Evolutionary conservation across 2,329 filamentous ascomycete species (phyloP).

Genomic region (Cryphonectria parasitica): DNA sequence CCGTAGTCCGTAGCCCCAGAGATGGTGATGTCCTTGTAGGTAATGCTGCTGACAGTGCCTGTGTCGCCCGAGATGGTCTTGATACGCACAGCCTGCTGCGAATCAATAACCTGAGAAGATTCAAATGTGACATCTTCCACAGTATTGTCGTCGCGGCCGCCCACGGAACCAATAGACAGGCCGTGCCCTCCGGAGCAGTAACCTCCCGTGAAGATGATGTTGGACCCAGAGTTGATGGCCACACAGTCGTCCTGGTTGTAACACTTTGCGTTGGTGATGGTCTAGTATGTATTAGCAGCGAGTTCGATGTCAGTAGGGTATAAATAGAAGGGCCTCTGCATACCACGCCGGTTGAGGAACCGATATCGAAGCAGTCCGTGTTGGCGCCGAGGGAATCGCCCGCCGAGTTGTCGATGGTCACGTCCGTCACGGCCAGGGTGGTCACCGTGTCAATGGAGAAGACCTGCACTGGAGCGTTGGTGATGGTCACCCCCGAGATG

Average conservation of each 20-base stretch:
- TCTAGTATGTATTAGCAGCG: constrained; percentile 31
- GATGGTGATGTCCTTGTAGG: constrained; percentile 14
- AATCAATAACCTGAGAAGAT: constrained; percentile 52
- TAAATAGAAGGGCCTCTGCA: no score
- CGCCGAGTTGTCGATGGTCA: constrained; percentile 61
- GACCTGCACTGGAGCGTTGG: constrained; percentile 44
- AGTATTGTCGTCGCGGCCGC: constrained; percentile 55
- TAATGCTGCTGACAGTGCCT: constrained; percentile 9
- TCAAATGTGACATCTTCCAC: constrained; percentile 56
- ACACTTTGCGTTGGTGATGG: constrained; percentile 54
- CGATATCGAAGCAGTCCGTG: constrained; percentile 59
- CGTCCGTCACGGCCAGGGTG: constrained; percentile 49
- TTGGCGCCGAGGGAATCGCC: constrained; percentile 50
- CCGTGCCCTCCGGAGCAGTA: constrained; percentile 56
- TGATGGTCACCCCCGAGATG: constrained; percentile 32
- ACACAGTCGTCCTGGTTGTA: constrained; percentile 65
- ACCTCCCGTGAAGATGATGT: constrained; percentile 44
- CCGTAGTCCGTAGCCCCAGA: constrained; percentile 19
- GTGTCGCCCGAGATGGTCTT: constrained; percentile 18
- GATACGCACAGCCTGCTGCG: constrained; percentile 49
- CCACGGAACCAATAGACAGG: constrained; percentile 60
- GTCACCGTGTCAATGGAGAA: no score
- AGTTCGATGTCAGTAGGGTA: no score
- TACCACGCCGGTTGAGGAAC: constrained; percentile 27
- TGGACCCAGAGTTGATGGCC: constrained; percentile 58